phyloP scores from a whole-genome alignment of 345 rosid genomes.

The Citrus trifoliata region DNA sequence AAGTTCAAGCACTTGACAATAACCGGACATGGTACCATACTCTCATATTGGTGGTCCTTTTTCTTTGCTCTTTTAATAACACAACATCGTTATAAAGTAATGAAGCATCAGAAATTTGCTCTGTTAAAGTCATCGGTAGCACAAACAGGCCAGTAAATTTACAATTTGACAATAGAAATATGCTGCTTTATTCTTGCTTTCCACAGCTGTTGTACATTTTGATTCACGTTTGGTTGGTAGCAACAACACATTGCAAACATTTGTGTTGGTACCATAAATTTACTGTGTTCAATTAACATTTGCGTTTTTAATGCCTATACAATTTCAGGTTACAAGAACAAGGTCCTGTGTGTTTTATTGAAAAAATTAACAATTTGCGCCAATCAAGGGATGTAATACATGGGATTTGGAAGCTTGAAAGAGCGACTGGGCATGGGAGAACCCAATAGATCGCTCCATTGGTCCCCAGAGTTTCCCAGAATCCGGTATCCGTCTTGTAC shows the following conservation, averaged over 20 bases:
- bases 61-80: too few relatives aligned
- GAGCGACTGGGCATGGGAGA: constrained; percentile 57
- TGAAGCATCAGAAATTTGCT: too few relatives aligned
- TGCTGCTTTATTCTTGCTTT: not conserved
- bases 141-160: too few relatives aligned
- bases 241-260: not conserved
- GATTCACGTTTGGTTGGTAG: not conserved
- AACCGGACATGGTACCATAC: too few relatives aligned
- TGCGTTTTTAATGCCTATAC: constrained; percentile 9
- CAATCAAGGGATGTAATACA: constrained; percentile 66
- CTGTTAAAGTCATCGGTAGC: not conserved
- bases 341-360: not conserved
- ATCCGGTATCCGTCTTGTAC: constrained; percentile 66
- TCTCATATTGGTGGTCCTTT: too few relatives aligned
- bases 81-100: too few relatives aligned
- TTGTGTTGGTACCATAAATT: not conserved
- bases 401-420: constrained; percentile 87
- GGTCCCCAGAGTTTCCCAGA: constrained; percentile 88
- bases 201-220: not conserved
- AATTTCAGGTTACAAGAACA: constrained; percentile 6
- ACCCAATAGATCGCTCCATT: constrained; percentile 91
- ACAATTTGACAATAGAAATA: not conserved
- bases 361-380: not conserved
- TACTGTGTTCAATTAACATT: not conserved
- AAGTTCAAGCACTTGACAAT: too few relatives aligned